A percentile compares a stretch with the other conserved stretches of the same genome.
These are phyloP conservation scores for Calonectria henricotiae DNA, from an alignment of 2,329 filamentous ascomycete species.

Conservation along the genomic window DNA sequence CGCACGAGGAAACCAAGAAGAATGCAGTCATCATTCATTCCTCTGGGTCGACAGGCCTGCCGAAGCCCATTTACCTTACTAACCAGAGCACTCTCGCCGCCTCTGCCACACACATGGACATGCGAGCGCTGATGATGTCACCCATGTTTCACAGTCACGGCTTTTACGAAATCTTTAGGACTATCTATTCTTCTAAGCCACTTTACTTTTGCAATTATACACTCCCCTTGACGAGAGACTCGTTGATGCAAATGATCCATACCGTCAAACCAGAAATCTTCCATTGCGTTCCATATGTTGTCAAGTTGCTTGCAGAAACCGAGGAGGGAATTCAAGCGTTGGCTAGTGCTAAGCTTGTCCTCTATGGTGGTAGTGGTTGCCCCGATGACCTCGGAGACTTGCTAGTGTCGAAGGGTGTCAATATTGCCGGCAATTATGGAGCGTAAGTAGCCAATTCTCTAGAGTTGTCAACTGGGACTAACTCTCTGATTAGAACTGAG, in stretches of 20 bases:
- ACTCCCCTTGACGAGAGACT: constrained; percentile 69
- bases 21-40: constrained; percentile 55
- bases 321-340: constrained; percentile 68
- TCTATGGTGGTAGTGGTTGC: constrained; percentile 73
- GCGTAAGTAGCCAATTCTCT: constrained; percentile 58
- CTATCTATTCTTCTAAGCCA: constrained; percentile 67
- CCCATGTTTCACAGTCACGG: constrained; percentile 76
- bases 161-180: constrained; percentile 69
- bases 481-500: background rate
- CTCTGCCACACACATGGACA: constrained; percentile 58
- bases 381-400: constrained; percentile 73
- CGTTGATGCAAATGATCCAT: constrained; percentile 64
- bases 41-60: constrained; percentile 73
- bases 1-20: constrained; percentile 41
- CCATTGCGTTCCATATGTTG: constrained; percentile 75
- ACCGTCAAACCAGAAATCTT: constrained; percentile 65
- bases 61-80: constrained; percentile 75
- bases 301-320: constrained; percentile 76
- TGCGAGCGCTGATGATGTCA: constrained; percentile 70
- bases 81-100: constrained; percentile 68
- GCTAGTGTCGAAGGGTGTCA: constrained; percentile 69
- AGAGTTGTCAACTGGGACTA: background rate
- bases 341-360: constrained; percentile 66
- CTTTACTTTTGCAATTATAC: constrained; percentile 71
- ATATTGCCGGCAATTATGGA: constrained; percentile 72